These are phyloP conservation scores for Sclerotinia borealis DNA, from an alignment of 2,329 filamentous ascomycete genomes.

Conservation along the genomic window DNA sequence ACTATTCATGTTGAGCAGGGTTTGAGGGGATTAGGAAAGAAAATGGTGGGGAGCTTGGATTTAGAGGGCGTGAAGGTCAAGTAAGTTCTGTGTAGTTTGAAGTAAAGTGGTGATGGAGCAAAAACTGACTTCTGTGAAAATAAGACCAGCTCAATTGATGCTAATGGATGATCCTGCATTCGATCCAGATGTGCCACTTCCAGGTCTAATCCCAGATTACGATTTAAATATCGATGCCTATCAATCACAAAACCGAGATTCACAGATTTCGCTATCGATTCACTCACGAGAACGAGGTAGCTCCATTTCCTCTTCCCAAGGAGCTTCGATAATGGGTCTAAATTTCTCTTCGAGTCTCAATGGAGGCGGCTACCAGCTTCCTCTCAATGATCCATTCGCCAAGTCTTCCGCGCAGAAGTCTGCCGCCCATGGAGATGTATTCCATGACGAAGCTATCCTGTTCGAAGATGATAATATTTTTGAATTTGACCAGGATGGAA, in stretches of 20 bases:
- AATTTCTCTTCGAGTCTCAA: slow-evolving; percentile 43
- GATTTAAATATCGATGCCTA: slow-evolving; percentile 32
- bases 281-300: slow-evolving; percentile 19
- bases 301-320: slow-evolving; percentile 21
- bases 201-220: slow-evolving; percentile 50
- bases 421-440: slow-evolving; percentile 29
- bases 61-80: slow-evolving; percentile 53
- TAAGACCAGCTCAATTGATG: slow-evolving; percentile 68
- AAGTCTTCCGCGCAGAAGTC: slow-evolving; percentile 32
- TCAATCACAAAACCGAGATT: slow-evolving; percentile 25
- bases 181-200: slow-evolving; percentile 57
- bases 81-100: slow-evolving; percentile 41
- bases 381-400: slow-evolving; percentile 24
- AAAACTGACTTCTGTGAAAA: background rate
- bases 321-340: slow-evolving; percentile 33
- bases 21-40: slow-evolving; percentile 62
- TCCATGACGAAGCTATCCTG: slow-evolving; percentile 27
- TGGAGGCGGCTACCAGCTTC: slow-evolving; percentile 33
- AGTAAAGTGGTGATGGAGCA: slow-evolving; percentile 7
- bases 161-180: slow-evolving; percentile 81
- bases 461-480: slow-evolving; percentile 39
- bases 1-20: slow-evolving; percentile 62
- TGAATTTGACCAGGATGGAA: slow-evolving; percentile 55
- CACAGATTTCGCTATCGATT: slow-evolving; percentile 32
- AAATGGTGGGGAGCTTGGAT: slow-evolving; percentile 56